phyloP scores from a whole-genome alignment of 768 basidiomycete species.

The Trametes meyenii region DNA sequence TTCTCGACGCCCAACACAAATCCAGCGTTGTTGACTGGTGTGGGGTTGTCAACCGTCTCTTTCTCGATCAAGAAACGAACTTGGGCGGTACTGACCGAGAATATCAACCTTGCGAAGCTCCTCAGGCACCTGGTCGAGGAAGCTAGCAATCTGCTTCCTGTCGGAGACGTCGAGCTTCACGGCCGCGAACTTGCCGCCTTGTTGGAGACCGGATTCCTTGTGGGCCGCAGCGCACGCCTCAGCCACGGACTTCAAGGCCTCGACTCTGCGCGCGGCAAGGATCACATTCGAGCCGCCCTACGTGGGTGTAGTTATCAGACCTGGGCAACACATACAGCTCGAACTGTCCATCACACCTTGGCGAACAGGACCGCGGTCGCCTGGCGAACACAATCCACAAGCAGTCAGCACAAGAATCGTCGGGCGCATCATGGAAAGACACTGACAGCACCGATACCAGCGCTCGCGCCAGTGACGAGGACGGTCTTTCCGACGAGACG shows the following conservation, averaged over 20 bases:
- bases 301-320: background rate
- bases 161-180: conserved; percentile 83
- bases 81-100: conserved; percentile 56
- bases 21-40: conserved; percentile 81
- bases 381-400: conserved; percentile 40
- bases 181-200: conserved; percentile 77
- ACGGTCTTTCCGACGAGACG: conserved; percentile 84
- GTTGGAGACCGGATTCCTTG: conserved; percentile 67
- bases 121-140: conserved; percentile 72
- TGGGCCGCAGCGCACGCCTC: conserved; percentile 70
- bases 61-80: background rate
- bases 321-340: too few relatives aligned
- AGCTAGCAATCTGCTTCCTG: conserved; percentile 63
- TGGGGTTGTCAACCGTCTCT: background rate
- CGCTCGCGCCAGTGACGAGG: conserved; percentile 86
- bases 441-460: conserved; percentile 86
- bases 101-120: conserved; percentile 79
- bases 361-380: conserved; percentile 90
- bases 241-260: conserved; percentile 71
- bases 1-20: conserved; percentile 88
- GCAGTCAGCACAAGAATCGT: background rate
- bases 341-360: conserved; percentile 53
- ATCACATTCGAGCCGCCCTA: conserved; percentile 89
- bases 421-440: background rate
- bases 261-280: conserved; percentile 76